Percentiles rank a stretch among this genome's conserved stretches.
These are phyloP conservation scores for Aureobasidium sp. DNA, from an alignment of 2,329 filamentous ascomycete species.

Conservation along the genomic window DNA sequence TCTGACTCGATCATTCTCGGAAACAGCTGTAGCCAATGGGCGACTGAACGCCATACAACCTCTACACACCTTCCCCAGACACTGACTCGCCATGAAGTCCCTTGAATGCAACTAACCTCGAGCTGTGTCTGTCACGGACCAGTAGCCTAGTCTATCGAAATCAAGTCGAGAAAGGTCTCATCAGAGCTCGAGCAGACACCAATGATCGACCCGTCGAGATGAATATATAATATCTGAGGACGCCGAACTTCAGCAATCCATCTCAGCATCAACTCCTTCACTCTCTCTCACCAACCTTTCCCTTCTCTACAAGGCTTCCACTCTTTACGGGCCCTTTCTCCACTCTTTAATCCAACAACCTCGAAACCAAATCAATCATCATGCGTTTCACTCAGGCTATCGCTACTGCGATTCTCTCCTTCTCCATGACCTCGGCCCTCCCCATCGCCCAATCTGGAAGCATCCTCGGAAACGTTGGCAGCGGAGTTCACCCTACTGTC, in stretches of 20 bases:
- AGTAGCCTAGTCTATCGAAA: neutral
- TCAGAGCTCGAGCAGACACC: neutral
- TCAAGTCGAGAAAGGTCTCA: neutral
- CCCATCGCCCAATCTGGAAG: neutral
- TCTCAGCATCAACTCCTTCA: neutral
- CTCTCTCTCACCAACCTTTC: neutral
- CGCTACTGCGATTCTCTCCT: neutral
- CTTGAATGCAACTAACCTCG: neutral
- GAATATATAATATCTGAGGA: neutral
- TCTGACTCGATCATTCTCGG: neutral
- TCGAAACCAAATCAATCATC: neutral
- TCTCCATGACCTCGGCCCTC: neutral
- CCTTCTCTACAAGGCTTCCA: neutral
- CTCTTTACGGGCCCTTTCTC: neutral
- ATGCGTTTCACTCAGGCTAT: slow-evolving; percentile 11
- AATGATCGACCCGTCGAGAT: neutral
- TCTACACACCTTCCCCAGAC: neutral
- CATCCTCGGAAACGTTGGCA: neutral
- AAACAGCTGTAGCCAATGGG: neutral
- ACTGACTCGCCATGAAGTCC: neutral
- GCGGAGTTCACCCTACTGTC: neutral
- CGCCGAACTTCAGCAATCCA: neutral
- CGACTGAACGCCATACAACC: neutral
- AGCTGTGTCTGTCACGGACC: neutral
- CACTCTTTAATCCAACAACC: neutral